Base-by-base conservation (phyloP, 148 eudicot genomes). In the Nepenthes mirabilis region DNA sequence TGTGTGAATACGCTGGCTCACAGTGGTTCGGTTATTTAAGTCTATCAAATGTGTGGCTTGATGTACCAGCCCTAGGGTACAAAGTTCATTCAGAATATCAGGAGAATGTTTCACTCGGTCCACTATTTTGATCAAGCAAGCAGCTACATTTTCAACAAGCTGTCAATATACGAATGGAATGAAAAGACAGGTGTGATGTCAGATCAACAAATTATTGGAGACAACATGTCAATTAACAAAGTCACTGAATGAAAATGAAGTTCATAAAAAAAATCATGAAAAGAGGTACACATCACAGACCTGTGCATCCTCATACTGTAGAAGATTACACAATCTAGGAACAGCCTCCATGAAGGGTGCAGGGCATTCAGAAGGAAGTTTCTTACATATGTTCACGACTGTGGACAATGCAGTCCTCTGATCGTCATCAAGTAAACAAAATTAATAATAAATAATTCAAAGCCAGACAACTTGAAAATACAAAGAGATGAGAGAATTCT, bases 91-190 rank as follows among this genome's bases (percentile, higher is more conserved):
- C 69, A 91, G 65, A 84, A 73, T 69, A 54, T 76, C 88, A 61
- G 93, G 61, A 65, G 86, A 79, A 62, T 73, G 66, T 60, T 70
- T 71, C 47, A 77, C 83, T 63, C 79, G 70, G 66, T 91, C 90
- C 7, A 68, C 84, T 61, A 91, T 83, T 73, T 71, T 85, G 56
- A 88, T 83, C 77, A 91, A 70, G 78, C 90, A 85, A 60, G 84
- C 80, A 33, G 78, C 90, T 58, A 79, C 95, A 69, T 83, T 83
- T 74, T 93, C 98, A 57, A 93, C 98, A 71, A 93, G 88, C 98
- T 93, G 74, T 67, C 65, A 47, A 60, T 60, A 52, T 35, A 65
- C 36, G 37, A 47, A 49, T 37, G 6, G 66, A 61, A 59, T 60
- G 34, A 11, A 57, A 14, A 5, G 23, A 48, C 7, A 56, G n/a